Base-by-base conservation (phyloP, 768 basidiomycete species). In the Boletus rubescentipes region DNA sequence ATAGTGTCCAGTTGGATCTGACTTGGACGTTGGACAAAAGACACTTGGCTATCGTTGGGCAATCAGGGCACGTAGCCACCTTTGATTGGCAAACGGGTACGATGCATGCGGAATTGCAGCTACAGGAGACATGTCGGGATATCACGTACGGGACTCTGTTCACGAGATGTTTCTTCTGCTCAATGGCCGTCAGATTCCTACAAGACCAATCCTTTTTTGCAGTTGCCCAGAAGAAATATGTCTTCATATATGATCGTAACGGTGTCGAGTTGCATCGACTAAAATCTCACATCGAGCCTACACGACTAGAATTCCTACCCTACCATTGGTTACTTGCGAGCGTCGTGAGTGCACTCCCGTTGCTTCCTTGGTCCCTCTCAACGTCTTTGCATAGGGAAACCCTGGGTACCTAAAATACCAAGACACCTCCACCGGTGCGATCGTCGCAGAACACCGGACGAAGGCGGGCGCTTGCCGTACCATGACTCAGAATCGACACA, bases 151-250 rank as follows among this genome's bases (percentile, higher is more conserved):
- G 79, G 30, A 9, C 23, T 29, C 20, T 9, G 38, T 9, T 31
- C 10, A 21, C 15, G 34, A 26, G 20, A 2, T 12, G 23, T 16
- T 46, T 5, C 5, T 30, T 15, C 21, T 39, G 15, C 41, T 46
- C n/a, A 51, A 9, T 47, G 14, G 21, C 23, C 15, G 36, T 31
- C 49, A 94, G 90, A 16, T 98, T 93, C 65, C 73, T 99, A 8
- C 95, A 98, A 65, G 91, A 96, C 59, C 91, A 97, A 47, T 87
- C 90, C 0, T 91, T 87, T 71, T 93, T 89, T 64, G 96, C 96
- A 2, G 94, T 97, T 9, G 96, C 96, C 0, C 96, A 99, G 72
- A 91, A 92, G 72, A 90, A 93, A 77, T 91, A 96, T 67, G 91
- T 89, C 16, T 99, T 91, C 72, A 93, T 99, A 41, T 98, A 99